Percentiles rank a stretch among this genome's conserved stretches.
phyloP scores from a whole-genome alignment of 768 basidiomycete species.

The Suillus clintonianus region DNA sequence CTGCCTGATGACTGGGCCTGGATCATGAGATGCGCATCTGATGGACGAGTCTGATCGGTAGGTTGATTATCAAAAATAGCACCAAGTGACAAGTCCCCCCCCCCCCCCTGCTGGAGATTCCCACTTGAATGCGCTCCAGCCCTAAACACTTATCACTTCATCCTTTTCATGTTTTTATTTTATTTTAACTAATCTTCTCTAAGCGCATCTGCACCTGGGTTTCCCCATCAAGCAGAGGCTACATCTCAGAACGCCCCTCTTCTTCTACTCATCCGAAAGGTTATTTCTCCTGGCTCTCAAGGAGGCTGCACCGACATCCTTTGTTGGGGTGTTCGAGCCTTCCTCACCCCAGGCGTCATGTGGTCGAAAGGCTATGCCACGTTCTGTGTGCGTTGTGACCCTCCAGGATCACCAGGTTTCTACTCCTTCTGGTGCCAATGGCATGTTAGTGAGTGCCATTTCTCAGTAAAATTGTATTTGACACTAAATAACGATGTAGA shows the following conservation, averaged over 20 bases:
- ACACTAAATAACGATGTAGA: conserved; percentile 44
- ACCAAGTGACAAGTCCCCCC: too few species aligned
- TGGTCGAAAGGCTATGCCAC: conserved; percentile 78
- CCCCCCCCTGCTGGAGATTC: too few species aligned
- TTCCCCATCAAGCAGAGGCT: conserved; percentile 27
- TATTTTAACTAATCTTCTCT: conserved; percentile 33
- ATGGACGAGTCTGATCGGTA: too few species aligned
- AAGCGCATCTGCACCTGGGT: conserved; percentile 25
- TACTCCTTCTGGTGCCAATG: conserved; percentile 76
- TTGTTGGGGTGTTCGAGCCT: conserved; percentile 41
- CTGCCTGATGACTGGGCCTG: too few species aligned
- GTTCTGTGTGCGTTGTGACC: conserved; percentile 80
- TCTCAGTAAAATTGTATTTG: conserved; percentile 19
- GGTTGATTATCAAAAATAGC: too few species aligned
- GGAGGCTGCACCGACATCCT: conserved; percentile 68
- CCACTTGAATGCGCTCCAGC: too few species aligned
- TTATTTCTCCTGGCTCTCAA: conserved; percentile 86
- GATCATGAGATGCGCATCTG: too few species aligned
- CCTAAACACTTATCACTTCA: too few species aligned
- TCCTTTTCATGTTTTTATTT: too few species aligned
- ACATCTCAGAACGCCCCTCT: conserved; percentile 36
- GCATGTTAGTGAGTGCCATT: conserved; percentile 68
- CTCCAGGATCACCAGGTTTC: conserved; percentile 67
- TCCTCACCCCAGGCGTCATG: conserved; percentile 37
- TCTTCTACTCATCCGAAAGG: conserved; percentile 47